Base-by-base conservation (phyloP, 2,329 filamentous ascomycete species). In the Teratosphaeria nubilosa region DNA sequence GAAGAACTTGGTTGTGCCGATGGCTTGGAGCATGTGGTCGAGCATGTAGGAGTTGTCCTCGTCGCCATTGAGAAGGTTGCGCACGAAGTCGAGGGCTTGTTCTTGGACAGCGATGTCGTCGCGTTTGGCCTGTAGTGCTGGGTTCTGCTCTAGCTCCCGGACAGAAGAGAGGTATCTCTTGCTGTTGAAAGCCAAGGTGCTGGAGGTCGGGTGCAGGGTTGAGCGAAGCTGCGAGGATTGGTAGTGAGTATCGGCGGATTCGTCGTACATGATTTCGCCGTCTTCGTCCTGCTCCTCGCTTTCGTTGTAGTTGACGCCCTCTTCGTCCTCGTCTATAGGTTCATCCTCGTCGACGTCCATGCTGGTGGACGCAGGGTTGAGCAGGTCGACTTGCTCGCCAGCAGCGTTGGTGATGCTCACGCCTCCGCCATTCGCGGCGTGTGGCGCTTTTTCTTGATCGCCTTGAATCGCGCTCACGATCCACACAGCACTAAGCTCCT, bases 51-150 rank as follows among this genome's bases (percentile, higher is more conserved):
- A 78, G 64, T 74, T 79, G 64, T 72, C 83, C 14, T 53, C 51
- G 65, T 72, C 77, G 60, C 86, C 83, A 58, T 86, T 87, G 64
- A 96, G 88, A 32, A 97, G 78, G 72, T 99, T 99, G 57, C 92
- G 83, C 62, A 99, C 84, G 65, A 97, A 87, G 66, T 95, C 87
- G 20, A 97, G 82, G 0, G 87, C 89, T 73, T 97, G 91, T 70
- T 96, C 90, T 73, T 97, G 92, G 30, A 96, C 88, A 1, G 86
- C 86, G 41, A 91, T 79, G 63, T 95, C 89, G 63, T 96, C 88
- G 63, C 85, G 85, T 56, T 86, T 82, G 20, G 86, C 84, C 68
- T 86, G 86, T 31, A 85, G 80, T 25, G 80, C 78, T 24, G 85
- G 82, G 61, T 88, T 86, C 52, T 86, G 75, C 68, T 94, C 89